Evolutionary conservation across 1,284 basidiomycete genomes (phyloP), one percentile per base, ranked within the genome.

Genomic region (Cryptococcus wingfieldii): DNA sequence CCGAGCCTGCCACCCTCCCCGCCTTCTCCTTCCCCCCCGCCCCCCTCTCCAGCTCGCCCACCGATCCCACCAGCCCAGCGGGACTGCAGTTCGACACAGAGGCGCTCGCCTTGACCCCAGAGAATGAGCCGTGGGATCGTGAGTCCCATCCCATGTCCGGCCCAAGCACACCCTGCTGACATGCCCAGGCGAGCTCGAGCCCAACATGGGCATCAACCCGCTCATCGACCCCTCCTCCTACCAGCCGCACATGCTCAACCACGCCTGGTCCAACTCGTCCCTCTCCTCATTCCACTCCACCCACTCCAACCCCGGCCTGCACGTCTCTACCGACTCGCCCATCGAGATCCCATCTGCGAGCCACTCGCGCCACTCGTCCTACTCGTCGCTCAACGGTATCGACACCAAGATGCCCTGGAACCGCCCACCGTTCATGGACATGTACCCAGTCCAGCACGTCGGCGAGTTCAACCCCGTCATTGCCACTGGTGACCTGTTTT

Each of bases 191-290:
- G 31, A 34, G 31, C 6, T 34, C 31, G 31, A 34, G 7, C 10
- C 31, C 31, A 31, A 9, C 23, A 43, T 9, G 50, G 27, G 19
- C 34, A 16, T 9, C 5, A 46, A 14, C 14, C 43, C 6, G 14
- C 37, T 46, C 23, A 18, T 44, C 14, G 18, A 38, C 42, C 8
- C 42, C 48, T 12, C 42, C 48, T 12, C 27, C 28, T 45, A 18
- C n/a, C 45, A 49, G 10, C 48, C 50, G 16, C 59, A 62, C 34
- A 41, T 58, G 8, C 61, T 65, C 48, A 56, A 52, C 18, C 63
- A 62, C 47, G 54, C 58, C 2, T 59, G 61, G 7, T 66, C 64
- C 2, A 42, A 37, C 19, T 60, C 60, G 1, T 62, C 63, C 23
- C 48, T 65, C 28, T 48, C 53, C 25, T 63, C 62, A 7, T 31